Evolutionary conservation across 176 grass and related monocot species (phyloP).

Genomic region (Pharus latifolius): DNA sequence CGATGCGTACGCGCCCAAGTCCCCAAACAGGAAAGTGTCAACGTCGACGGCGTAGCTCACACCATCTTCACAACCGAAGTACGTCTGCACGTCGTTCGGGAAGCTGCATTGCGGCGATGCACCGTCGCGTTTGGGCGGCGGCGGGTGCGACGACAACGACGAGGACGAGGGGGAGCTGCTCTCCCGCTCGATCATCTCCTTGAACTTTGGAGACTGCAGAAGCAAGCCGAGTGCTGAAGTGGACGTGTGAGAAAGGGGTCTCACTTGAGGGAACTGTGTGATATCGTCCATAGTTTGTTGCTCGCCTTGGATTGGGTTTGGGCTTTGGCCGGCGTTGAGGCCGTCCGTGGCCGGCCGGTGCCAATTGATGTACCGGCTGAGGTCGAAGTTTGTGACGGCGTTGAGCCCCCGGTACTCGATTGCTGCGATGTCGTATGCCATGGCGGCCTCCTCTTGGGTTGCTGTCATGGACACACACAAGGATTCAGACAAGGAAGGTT

Average conservation of each 20-base stretch:
- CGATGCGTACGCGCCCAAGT: slow-evolving; percentile 32
- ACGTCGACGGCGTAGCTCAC: slow-evolving; percentile 1
- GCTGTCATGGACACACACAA: slow-evolving; percentile 37
- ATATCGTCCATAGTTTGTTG: not conserved
- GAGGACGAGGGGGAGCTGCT: not conserved
- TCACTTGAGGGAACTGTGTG: not conserved
- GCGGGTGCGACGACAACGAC: not conserved
- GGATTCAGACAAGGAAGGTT: too few species aligned
- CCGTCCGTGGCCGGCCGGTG: not conserved
- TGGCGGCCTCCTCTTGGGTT: slow-evolving; percentile 68
- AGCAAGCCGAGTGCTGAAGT: slow-evolving; percentile 4
- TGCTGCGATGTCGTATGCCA: slow-evolving; percentile 68
- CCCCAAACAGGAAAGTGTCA: slow-evolving; percentile 50
- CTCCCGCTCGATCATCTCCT: slow-evolving; percentile 38
- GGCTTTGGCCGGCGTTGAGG: not conserved
- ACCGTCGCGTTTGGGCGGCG: not conserved
- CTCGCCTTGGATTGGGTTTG: not conserved
- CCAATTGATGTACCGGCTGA: slow-evolving; percentile 52
- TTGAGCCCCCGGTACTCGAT: slow-evolving; percentile 65
- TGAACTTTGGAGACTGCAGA: slow-evolving; percentile 35
- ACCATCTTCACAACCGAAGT: slow-evolving; percentile 28
- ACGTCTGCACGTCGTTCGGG: slow-evolving; percentile 66
- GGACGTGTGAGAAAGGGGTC: not conserved
- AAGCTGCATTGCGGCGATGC: slow-evolving; percentile 25
- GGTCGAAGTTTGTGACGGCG: slow-evolving; percentile 71